Base-by-base conservation (phyloP, 768 basidiomycete species). In the Russula abietina region DNA sequence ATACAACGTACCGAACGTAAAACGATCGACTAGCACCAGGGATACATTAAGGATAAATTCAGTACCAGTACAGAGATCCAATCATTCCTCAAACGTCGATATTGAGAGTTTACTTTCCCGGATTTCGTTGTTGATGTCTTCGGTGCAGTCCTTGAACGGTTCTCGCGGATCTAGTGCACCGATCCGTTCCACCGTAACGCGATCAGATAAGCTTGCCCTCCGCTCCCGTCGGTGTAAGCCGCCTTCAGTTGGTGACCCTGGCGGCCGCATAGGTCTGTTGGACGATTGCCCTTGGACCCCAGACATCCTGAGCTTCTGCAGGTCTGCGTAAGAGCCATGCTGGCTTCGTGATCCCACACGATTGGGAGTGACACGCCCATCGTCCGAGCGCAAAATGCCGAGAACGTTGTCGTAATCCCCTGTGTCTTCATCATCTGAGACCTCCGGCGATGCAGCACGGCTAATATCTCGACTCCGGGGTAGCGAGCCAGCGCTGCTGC, bases 401-500 rank as follows among this genome's bases (percentile, higher is more conserved):
- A 93, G 80, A 52, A 94, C 89, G 73, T 95, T 84, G 72, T 96
- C 93, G 72, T 95, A 95, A 74, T 96, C 93, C 45, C 91, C 93
- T 53, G 83, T 82, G 55, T 92, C 91, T 70, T 94, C 92, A 30
- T 92, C 90, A 68, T 94, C 93, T 16, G 88, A 86, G 52, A 83
- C 85, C 55, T 88, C 86, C 0, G 91, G 90, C 9, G 88, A 89
- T 43, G 76, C 80, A 22, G 85, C 77, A 52, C 86, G 76, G 75
- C 83, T 89, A 71, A 72, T 77, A 70, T 86, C 85, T 54, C 82
- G 84, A 69, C 74, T 81, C 43, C 73, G 76, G 26, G 77, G 76
- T 45, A 73, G 74, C 33, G 71, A 72, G 19, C 84, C 89, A n/a
- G n/a, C n/a, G n/a, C n/a, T n/a, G n/a, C n/a, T n/a, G n/a, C n/a